Evolutionary conservation across 106 monocot genomes (phyloP).

Genomic region (Platanthera guangdongensis): DNA sequence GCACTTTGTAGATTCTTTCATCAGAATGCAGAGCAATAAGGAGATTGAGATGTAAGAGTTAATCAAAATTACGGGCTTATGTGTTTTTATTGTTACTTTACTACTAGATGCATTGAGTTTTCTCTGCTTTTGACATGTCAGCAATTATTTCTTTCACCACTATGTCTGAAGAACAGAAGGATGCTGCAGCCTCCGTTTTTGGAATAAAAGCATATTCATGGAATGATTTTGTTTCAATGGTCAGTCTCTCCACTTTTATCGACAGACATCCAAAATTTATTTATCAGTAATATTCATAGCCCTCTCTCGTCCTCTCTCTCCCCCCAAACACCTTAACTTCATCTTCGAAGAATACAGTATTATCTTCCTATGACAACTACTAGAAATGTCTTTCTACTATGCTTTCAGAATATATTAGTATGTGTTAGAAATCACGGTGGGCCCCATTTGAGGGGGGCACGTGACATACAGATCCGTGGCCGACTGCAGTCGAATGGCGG

Average conservation of each 20-base stretch:
- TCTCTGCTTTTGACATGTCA: slow-evolving; percentile 14
- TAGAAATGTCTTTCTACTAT: no score
- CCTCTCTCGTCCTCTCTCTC: not conserved
- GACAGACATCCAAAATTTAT: no score
- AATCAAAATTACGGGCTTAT: not conserved
- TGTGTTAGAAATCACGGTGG: no score
- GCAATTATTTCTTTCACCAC: slow-evolving; percentile 57
- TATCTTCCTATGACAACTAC: not conserved
- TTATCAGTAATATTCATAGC: no score
- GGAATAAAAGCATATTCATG: slow-evolving; percentile 70
- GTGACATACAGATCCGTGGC: no score
- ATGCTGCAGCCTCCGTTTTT: slow-evolving; percentile 15
- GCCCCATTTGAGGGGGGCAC: no score
- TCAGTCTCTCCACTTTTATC: slow-evolving; percentile 12
- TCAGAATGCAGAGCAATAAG: slow-evolving; percentile 28
- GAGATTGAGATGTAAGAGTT: slow-evolving; percentile 48
- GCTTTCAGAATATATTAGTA: not conserved
- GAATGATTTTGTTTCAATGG: slow-evolving; percentile 66
- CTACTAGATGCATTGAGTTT: not conserved
- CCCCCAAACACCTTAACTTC: not conserved
- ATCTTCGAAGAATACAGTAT: not conserved
- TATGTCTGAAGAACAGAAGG: slow-evolving; percentile 33
- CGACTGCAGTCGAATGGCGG: no score
- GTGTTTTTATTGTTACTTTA: not conserved
- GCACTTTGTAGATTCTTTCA: slow-evolving; percentile 43